Evolutionary conservation across 352 stramenopile genomes (phyloP).

Genomic region (Phytophthora sp.): DNA sequence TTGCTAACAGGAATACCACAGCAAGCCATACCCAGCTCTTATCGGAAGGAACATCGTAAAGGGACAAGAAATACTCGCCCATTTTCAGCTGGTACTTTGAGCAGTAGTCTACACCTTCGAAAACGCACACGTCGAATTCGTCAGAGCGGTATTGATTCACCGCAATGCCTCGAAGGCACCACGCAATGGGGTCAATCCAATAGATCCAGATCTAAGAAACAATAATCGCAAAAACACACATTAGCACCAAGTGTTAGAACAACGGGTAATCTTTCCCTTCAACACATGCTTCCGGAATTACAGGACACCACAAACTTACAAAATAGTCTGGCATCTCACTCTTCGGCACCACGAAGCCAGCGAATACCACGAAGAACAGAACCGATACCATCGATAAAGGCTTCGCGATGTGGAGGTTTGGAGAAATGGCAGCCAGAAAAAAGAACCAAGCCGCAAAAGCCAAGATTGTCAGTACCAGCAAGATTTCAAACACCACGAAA

Average conservation of each 20-base stretch:
- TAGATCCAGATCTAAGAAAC: constrained; percentile 69
- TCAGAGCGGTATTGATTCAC: constrained; percentile 35
- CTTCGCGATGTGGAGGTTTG: constrained; percentile 48
- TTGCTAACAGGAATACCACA: constrained; percentile 28
- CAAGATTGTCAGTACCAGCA: constrained; percentile 53
- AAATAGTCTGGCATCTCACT: constrained; percentile 45
- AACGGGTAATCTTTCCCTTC: too few species aligned
- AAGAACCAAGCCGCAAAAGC: constrained; percentile 55
- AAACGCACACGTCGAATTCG: constrained; percentile 25
- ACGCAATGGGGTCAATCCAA: constrained; percentile 52
- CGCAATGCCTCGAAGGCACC: constrained; percentile 36
- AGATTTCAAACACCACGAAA: constrained; percentile 48
- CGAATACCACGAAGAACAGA: constrained; percentile 51
- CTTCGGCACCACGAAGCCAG: constrained; percentile 47
- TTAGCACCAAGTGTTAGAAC: too few species aligned
- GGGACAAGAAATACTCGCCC: constrained; percentile 29
- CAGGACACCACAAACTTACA: too few species aligned
- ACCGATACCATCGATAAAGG: constrained; percentile 43
- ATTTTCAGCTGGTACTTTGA: constrained; percentile 18
- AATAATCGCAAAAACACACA: too few species aligned
- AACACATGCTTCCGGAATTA: too few species aligned
- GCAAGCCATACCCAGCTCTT: constrained; percentile 26
- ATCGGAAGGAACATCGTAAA: constrained; percentile 35
- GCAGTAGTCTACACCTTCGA: constrained; percentile 27
- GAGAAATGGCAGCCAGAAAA: constrained; percentile 33